Conservation (phyloP, 495 filamentous ascomycete species). For the Patellaria atrata region DNA sequence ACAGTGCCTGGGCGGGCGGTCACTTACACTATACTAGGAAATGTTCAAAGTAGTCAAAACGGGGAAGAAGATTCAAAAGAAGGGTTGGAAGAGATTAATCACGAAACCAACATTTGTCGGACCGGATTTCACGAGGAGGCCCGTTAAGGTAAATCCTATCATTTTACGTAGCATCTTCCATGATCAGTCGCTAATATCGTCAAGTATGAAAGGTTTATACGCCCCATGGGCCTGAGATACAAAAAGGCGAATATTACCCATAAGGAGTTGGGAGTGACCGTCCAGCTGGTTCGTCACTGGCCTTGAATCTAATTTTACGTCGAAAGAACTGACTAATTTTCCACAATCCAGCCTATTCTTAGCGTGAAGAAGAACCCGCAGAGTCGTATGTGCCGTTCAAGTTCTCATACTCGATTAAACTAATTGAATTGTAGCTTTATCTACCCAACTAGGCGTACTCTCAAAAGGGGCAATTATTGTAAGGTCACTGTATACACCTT, state of each 20-base stretch:
- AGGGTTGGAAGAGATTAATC: conserved; percentile 90
- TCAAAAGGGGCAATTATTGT: conserved; percentile 8
- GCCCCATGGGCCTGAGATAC: conserved; percentile 72
- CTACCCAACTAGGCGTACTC: not conserved
- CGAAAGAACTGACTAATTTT: too few species aligned
- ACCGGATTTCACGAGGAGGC: conserved; percentile 76
- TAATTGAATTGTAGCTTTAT: conserved; percentile 27
- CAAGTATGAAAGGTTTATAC: too few species aligned
- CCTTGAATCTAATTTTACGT: too few species aligned
- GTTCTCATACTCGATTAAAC: too few species aligned
- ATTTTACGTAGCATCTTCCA: conserved; percentile 14
- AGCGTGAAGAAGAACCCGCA: conserved; percentile 99
- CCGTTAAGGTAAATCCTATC: conserved; percentile 91
- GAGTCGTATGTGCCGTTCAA: conserved; percentile 81
- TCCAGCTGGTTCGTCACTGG: too few species aligned
- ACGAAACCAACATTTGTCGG: conserved; percentile 88
- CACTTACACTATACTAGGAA: too few species aligned
- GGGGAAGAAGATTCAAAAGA: conserved; percentile 66
- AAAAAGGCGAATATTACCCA: conserved; percentile 92
- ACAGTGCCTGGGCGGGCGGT: too few species aligned
- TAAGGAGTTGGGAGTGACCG: conserved; percentile 72
- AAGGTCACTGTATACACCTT: too few species aligned
- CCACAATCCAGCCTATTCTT: too few species aligned
- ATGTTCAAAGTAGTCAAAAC: conserved; percentile 98
- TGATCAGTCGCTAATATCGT: not conserved